Evolutionary conservation across 192 early-diverging fungal species (phyloP), one percentile per base, ranked within the genome.

Genomic region (Martensiomyces pterosporus): DNA sequence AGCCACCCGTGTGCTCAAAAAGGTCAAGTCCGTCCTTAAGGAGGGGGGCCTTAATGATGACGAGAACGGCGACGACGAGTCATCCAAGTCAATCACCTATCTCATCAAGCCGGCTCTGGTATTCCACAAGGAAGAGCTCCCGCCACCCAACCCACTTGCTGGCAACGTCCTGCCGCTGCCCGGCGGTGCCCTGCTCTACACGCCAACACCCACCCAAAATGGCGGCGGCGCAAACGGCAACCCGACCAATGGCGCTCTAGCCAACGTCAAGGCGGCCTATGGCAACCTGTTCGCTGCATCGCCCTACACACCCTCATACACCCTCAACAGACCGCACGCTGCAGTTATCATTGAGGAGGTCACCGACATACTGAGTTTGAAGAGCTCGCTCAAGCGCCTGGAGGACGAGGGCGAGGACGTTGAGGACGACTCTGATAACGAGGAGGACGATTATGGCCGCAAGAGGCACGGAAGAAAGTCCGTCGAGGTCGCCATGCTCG

Each of bases 71-170:
- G 59, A 51, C 16, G 60, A 71, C 19, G 61, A 63, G 25, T 44
- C 43, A 36, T 55, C 56, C 29, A 55, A 56, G 39, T 64, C 67
- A 0, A 39, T 71, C 14, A 71, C 60, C 25, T 71, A 71, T 27
- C 33, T 71, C 38, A 34, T 64, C 56, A 71, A 71, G 60, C 67
- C 67, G 0, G 67, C 67, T 1, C 41, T 71, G 60, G 64, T 71
- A 33, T 71, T 63, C 67, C 67, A 71, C 60, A 63, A 64, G 47
- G 67, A 71, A 27, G 67, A 64, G 52, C 47, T 71, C 13, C 55
- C 67, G 43, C 67, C 67, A n/a, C 60, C 67, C 16, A 71, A 71
- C 42, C 60, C 60, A 0, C 48, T 70, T 3, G 67, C 52, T 5
- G 67, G 67, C 27, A 70, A 70, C 47, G 67, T 64, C 24, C 42